Base-by-base conservation (phyloP, 2,329 filamentous ascomycete genomes). In the Aspergillus brunneoviolaceus region DNA sequence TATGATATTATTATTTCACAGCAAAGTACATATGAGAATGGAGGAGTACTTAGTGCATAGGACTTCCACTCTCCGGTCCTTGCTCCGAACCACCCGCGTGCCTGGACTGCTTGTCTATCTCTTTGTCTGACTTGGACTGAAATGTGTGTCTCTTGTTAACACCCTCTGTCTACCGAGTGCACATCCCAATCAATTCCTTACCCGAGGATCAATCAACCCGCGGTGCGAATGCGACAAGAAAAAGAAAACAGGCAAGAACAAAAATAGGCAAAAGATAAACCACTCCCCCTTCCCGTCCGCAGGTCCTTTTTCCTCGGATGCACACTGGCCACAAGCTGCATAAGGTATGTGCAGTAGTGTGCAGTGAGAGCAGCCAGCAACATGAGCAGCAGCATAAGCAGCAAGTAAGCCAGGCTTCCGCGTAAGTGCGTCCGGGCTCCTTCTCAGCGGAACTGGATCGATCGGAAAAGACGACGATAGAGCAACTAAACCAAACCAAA, bases 361-460 rank as follows among this genome's bases (percentile, higher is more conserved):
- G 33, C 33, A 35, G 33, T 35, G 5, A 11, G 33, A 12, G 39
- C 39, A 42, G 39, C 16, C 39, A 42, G 39, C 16, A 45, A 3
- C 4, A 42, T 5, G 2, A 14, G 35, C 14, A 42, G 14, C 39
- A 42, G 14, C 39, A 42, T 16, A n/a, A 55, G 51, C 39, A 55
- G 57, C 57, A 23, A 51, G 60, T 60, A 58, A 56, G 53, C 57
- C 54, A 54, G 58, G 48, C 54, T 49, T 61, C 57, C 57, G 60
- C 61, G 61, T 62, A 63, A 61, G 55, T 33, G 52, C 29, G 56
- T 51, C 62, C 62, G 57, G 45, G 60, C 62, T 45, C 60, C 64
- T 16, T 42, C 5, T 14, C 39, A 65, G 58, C 50, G 31, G 49
- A 58, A 5, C 49, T 63, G 23, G 59, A 47, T 39, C 56, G 56